These are phyloP conservation scores for Fusarium sp. DNA, from an alignment of 2,329 filamentous ascomycete species.

Conservation along the genomic window DNA sequence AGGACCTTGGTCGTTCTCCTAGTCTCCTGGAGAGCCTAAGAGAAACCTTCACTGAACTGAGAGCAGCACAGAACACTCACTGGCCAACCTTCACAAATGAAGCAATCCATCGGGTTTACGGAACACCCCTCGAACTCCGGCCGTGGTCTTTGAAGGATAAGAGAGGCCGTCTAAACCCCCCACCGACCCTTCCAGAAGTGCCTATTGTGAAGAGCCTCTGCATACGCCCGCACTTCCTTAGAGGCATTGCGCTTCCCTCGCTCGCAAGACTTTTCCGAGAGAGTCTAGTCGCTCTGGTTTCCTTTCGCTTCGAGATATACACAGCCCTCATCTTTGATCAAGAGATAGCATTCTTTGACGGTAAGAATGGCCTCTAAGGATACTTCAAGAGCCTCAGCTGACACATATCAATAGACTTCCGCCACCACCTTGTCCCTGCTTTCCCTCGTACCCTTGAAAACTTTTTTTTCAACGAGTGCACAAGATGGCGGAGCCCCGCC, in stretches of 20 bases:
- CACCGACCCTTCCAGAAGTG: not conserved
- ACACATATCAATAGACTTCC: not conserved
- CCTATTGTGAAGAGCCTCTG: conserved; percentile 20
- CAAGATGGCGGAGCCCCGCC: not conserved
- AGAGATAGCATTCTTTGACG: not conserved
- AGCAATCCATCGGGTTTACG: not conserved
- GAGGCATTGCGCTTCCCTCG: not conserved
- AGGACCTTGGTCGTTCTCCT: not conserved
- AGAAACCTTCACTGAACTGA: too few relatives aligned
- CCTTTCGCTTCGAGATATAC: conserved; percentile 16
- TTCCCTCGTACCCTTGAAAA: conserved; percentile 11
- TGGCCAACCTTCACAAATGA: too few relatives aligned
- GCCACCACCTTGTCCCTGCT: conserved; percentile 4
- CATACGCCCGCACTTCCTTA: conserved; percentile 4
- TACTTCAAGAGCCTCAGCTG: not conserved
- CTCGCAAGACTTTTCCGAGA: conserved; percentile 20
- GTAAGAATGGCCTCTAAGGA: not conserved
- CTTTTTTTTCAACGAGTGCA: conserved; percentile 9
- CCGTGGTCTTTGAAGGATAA: not conserved
- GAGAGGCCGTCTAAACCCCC: not conserved
- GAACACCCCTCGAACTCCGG: conserved; percentile 21
- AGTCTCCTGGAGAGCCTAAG: not conserved
- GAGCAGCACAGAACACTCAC: too few relatives aligned
- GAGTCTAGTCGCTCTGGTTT: conserved; percentile 16
- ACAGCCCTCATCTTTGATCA: not conserved